Evolutionary conservation across 805 yeast species (phyloP).

Genomic region (Metschnikowia sp.): DNA sequence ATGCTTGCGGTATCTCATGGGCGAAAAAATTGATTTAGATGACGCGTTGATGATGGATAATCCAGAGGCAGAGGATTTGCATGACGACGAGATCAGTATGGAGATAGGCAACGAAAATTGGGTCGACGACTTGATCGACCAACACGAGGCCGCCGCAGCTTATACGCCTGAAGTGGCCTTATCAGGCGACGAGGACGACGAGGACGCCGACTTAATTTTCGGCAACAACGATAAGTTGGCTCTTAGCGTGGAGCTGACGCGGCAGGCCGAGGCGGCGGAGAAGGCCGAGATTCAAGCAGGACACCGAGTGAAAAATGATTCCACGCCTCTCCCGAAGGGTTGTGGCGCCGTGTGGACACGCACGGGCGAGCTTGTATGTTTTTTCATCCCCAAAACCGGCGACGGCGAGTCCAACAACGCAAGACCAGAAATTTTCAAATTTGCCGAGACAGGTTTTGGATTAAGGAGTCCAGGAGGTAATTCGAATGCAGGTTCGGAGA

Average conservation of each 20-base stretch:
- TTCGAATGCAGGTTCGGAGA: background rate
- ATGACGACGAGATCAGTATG: constrained; percentile 15
- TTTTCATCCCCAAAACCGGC: constrained; percentile 58
- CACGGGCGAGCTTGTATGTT: constrained; percentile 76
- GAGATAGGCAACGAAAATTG: constrained; percentile 41
- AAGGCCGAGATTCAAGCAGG: background rate
- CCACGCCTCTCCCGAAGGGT: constrained; percentile 88
- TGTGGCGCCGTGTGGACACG: constrained; percentile 91
- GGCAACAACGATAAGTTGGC: constrained; percentile 32
- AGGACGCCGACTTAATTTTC: constrained; percentile 33
- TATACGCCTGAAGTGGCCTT: constrained; percentile 22
- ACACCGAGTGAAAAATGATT: constrained; percentile 40
- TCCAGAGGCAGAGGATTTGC: constrained; percentile 22
- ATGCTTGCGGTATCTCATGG: constrained; percentile 71
- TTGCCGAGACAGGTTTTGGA: constrained; percentile 51
- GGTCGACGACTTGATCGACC: constrained; percentile 41
- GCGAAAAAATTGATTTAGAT: constrained; percentile 59
- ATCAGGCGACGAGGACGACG: constrained; percentile 24
- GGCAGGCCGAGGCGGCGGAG: background rate
- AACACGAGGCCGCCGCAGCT: constrained; percentile 27
- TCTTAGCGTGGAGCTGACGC: constrained; percentile 6
- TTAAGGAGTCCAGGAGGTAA: constrained; percentile 10
- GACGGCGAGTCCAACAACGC: constrained; percentile 33
- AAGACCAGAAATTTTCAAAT: constrained; percentile 44
- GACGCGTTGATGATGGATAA: constrained; percentile 29